A percentile compares a stretch with the other conserved stretches of the same genome.
Evolutionary conservation across 1,284 basidiomycete species (phyloP).

Genomic region (Ganoderma multipileum): DNA sequence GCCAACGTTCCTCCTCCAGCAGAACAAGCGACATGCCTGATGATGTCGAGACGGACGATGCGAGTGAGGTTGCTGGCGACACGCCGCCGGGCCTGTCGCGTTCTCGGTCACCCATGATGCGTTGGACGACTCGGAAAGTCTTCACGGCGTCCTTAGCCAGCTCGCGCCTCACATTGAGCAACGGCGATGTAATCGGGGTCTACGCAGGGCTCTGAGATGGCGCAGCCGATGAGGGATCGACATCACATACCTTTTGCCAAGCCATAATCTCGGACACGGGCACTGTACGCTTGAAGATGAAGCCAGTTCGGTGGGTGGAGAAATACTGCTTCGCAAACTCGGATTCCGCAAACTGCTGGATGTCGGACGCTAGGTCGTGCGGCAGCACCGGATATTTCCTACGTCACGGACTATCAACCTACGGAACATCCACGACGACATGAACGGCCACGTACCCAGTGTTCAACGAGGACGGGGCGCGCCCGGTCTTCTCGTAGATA

Average conservation of each 20-base stretch:
- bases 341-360: constrained; percentile 83
- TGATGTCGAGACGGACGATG: constrained; percentile 60
- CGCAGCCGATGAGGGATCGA: neutral
- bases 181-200: constrained; percentile 72
- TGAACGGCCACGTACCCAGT: constrained; percentile 61
- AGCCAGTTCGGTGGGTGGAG: constrained; percentile 84
- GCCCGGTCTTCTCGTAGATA: constrained; percentile 36
- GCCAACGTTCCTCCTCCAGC: constrained; percentile 84
- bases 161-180: constrained; percentile 67
- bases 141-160: constrained; percentile 81
- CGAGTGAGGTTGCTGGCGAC: constrained; percentile 48
- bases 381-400: constrained; percentile 78
- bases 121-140: constrained; percentile 88
- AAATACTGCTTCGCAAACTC: constrained; percentile 89
- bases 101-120: constrained; percentile 91
- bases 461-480: constrained; percentile 51
- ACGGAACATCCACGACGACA: neutral
- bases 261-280: constrained; percentile 87
- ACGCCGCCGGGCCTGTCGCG: constrained; percentile 52
- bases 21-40: constrained; percentile 33
- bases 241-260: constrained; percentile 79
- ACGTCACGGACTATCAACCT: constrained; percentile 9
- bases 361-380: constrained; percentile 79
- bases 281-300: constrained; percentile 81
- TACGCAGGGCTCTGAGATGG: constrained; percentile 37